These are phyloP conservation scores for Wickerhamiella pararugosa DNA, from an alignment of 1,139 yeast genomes.

Conservation along the genomic window DNA sequence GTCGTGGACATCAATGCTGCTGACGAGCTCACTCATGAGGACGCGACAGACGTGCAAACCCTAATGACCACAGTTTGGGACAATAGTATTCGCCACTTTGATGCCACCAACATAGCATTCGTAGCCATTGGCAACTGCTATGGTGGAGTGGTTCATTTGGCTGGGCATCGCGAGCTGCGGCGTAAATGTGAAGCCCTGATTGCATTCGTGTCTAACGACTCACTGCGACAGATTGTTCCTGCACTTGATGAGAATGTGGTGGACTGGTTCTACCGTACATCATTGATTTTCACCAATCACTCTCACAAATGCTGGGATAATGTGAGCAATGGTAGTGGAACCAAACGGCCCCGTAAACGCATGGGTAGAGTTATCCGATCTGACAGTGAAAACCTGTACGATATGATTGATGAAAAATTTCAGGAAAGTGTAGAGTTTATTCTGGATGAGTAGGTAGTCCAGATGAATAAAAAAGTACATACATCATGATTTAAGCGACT, in stretches of 20 bases:
- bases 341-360: slow-evolving; percentile 73
- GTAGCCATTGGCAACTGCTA: slow-evolving; percentile 87
- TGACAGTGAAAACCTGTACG: slow-evolving; percentile 51
- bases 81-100: slow-evolving; percentile 65
- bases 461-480: background rate
- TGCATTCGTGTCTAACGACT: slow-evolving; percentile 50
- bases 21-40: background rate
- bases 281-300: slow-evolving; percentile 63
- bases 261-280: slow-evolving; percentile 86
- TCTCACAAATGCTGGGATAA: slow-evolving; percentile 64
- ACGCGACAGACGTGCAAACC: slow-evolving; percentile 41
- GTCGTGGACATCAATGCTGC: slow-evolving; percentile 62
- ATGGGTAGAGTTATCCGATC: slow-evolving; percentile 78
- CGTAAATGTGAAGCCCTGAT: slow-evolving; percentile 62
- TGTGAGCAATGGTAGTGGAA: slow-evolving; percentile 17
- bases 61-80: slow-evolving; percentile 76
- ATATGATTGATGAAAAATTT: slow-evolving; percentile 64
- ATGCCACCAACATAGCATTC: slow-evolving; percentile 55
- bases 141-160: slow-evolving; percentile 70
- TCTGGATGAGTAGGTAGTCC: background rate
- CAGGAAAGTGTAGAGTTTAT: slow-evolving; percentile 53
- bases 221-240: slow-evolving; percentile 30
- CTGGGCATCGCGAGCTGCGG: slow-evolving; percentile 61
- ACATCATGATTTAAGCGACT: background rate
- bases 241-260: slow-evolving; percentile 77